Percentiles rank a stretch among this genome's conserved stretches.
phyloP scores from a whole-genome alignment of 768 basidiomycete genomes.

The Podaxis sp. region DNA sequence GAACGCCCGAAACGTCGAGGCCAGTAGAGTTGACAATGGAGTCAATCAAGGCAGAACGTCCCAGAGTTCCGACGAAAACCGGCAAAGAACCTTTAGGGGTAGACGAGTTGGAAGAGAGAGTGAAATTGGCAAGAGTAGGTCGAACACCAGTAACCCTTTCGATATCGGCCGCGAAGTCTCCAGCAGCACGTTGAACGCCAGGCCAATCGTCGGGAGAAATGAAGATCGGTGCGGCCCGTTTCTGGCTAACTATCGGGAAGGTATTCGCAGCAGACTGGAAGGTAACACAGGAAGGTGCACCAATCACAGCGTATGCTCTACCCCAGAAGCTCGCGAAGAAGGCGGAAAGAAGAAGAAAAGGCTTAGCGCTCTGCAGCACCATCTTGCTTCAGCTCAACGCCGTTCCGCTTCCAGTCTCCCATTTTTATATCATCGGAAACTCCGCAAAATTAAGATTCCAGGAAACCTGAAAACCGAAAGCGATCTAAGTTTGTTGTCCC shows the following conservation, averaged over 20 bases:
- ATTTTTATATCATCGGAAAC: slow-evolving; percentile 5
- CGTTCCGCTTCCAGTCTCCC: not conserved
- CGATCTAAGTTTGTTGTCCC: not conserved
- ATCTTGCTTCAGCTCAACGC: not conserved
- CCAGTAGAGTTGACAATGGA: slow-evolving; percentile 50
- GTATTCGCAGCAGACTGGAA: slow-evolving; percentile 36
- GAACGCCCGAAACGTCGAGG: slow-evolving; percentile 55
- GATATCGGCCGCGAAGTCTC: slow-evolving; percentile 61
- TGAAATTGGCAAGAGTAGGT: slow-evolving; percentile 34
- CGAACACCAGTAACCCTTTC: slow-evolving; percentile 54
- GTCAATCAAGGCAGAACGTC: slow-evolving; percentile 52
- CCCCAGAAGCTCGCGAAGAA: slow-evolving; percentile 8
- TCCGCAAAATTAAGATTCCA: not conserved
- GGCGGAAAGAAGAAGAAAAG: slow-evolving; percentile 4
- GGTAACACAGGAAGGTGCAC: slow-evolving; percentile 46
- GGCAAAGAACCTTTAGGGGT: slow-evolving; percentile 37
- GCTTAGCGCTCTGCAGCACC: not conserved
- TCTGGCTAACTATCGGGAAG: slow-evolving; percentile 45
- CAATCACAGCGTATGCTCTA: slow-evolving; percentile 32
- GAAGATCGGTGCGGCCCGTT: slow-evolving; percentile 47
- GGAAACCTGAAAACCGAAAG: not conserved
- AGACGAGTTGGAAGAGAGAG: slow-evolving; percentile 27
- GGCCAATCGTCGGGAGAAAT: slow-evolving; percentile 59
- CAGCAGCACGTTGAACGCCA: slow-evolving; percentile 59
- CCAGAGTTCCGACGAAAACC: slow-evolving; percentile 60